Percentiles rank a stretch among this genome's conserved stretches.
Conservation (phyloP, 169 alveolate species). For the Plasmodium berghei region DNA sequence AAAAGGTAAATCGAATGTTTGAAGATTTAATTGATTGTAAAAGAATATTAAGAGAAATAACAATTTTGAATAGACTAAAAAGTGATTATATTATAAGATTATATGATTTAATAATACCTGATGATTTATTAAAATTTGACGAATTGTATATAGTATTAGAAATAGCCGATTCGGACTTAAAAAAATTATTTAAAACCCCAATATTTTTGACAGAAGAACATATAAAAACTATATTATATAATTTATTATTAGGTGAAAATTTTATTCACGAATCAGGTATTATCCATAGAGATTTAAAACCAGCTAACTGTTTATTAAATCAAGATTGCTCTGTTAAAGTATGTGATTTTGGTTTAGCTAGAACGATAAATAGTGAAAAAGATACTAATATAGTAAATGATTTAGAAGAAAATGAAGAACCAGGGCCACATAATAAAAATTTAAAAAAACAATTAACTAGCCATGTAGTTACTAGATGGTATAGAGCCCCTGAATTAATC, state of each 20-base stretch:
- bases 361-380: conserved; percentile 84
- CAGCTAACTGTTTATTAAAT: conserved; percentile 97
- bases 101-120: conserved; percentile 94
- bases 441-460: conserved; percentile 96
- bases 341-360: conserved; percentile 98
- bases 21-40: conserved; percentile 98
- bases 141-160: conserved; percentile 97
- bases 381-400: conserved; percentile 47
- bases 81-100: conserved; percentile 93
- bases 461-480: conserved; percentile 99
- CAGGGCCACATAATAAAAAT: conserved; percentile 80
- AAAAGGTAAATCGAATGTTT: conserved; percentile 95
- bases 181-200: conserved; percentile 94
- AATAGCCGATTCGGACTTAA: conserved; percentile 97
- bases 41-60: conserved; percentile 95
- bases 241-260: conserved; percentile 95
- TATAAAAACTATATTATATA: conserved; percentile 92
- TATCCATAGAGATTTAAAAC: conserved; percentile 98
- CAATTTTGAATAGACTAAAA: conserved; percentile 93
- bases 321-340: conserved; percentile 98
- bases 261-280: conserved; percentile 96
- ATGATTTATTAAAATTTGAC: conserved; percentile 91
- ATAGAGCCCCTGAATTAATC: conserved; percentile 99
- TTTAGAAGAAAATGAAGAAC: conserved; percentile 76
- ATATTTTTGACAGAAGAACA: conserved; percentile 95